A percentile compares a stretch with the other conserved stretches of the same genome.
Evolutionary conservation across 2,329 filamentous ascomycete species (phyloP).

Genomic region (Lachnellula willkommii): DNA sequence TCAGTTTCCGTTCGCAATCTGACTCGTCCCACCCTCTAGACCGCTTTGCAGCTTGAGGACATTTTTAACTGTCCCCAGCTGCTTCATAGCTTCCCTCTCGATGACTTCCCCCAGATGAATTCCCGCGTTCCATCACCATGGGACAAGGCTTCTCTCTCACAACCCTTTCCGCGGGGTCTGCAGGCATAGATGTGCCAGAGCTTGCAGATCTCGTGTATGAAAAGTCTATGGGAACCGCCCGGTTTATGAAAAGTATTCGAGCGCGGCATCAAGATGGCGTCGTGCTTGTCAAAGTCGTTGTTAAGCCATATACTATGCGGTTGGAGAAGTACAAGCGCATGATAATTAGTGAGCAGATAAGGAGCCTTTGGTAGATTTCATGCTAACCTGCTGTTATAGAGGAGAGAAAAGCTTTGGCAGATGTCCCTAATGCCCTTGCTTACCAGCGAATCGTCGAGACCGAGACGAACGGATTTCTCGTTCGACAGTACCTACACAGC

Average conservation of each 20-base stretch:
- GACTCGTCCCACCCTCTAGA: neutral
- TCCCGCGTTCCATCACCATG: slow-evolving; percentile 50
- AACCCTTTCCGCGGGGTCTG: slow-evolving; percentile 83
- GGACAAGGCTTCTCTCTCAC: slow-evolving; percentile 95
- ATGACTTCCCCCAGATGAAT: slow-evolving; percentile 29
- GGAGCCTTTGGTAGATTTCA: neutral
- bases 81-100: slow-evolving; percentile 5
- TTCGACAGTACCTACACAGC: slow-evolving; percentile 92
- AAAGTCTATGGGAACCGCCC: slow-evolving; percentile 81
- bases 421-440: slow-evolving; percentile 83
- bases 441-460: slow-evolving; percentile 93
- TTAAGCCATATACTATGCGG: slow-evolving; percentile 84
- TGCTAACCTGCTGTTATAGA: slow-evolving; percentile 42
- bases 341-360: slow-evolving; percentile 59
- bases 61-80: slow-evolving; percentile 18
- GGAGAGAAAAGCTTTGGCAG: slow-evolving; percentile 71
- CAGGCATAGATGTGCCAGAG: slow-evolving; percentile 90
- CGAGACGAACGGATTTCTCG: slow-evolving; percentile 82
- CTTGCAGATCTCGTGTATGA: slow-evolving; percentile 88
- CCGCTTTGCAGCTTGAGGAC: slow-evolving; percentile 21
- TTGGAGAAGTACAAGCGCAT: slow-evolving; percentile 72
- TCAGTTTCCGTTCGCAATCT: too few relatives aligned
- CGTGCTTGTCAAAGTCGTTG: slow-evolving; percentile 88
- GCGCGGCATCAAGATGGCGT: slow-evolving; percentile 86
- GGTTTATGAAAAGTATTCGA: slow-evolving; percentile 95